Percentiles rank a stretch among this genome's conserved stretches.
Conservation (phyloP, 305 asterid genomes). For the Euphrasia arctica region DNA sequence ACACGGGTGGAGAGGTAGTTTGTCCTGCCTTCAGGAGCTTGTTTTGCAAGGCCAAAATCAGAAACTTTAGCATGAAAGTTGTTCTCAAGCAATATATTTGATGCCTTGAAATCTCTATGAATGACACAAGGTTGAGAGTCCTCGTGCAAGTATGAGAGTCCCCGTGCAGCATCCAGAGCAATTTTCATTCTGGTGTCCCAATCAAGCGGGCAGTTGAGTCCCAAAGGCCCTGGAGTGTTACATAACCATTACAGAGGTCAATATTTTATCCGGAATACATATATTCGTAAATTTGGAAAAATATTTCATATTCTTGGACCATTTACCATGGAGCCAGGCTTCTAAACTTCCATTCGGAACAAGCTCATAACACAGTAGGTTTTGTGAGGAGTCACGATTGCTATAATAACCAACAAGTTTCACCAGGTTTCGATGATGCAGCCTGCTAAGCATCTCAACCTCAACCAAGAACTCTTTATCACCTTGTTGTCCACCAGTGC, state of each 20-base stretch:
- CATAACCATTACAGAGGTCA: slow-evolving; percentile 17
- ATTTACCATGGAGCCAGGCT: slow-evolving; percentile 97
- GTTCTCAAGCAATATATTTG: slow-evolving; percentile 92
- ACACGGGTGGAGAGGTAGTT: slow-evolving; percentile 95
- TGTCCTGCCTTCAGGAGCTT: slow-evolving; percentile 93
- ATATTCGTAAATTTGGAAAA: slow-evolving; percentile 4
- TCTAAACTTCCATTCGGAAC: slow-evolving; percentile 97
- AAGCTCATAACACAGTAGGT: slow-evolving; percentile 94
- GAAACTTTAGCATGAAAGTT: slow-evolving; percentile 93
- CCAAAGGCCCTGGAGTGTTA: slow-evolving; percentile 72
- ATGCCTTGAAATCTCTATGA: slow-evolving; percentile 96
- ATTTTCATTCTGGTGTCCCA: slow-evolving; percentile 98
- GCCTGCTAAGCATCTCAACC: slow-evolving; percentile 98
- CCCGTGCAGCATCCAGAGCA: slow-evolving; percentile 98
- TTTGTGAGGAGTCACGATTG: slow-evolving; percentile 74
- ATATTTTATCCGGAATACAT: neutral
- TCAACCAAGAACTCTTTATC: slow-evolving; percentile 92
- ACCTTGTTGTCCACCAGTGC: slow-evolving; percentile 94
- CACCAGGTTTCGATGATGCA: slow-evolving; percentile 94
- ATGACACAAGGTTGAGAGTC: slow-evolving; percentile 98
- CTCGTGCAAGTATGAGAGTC: slow-evolving; percentile 96
- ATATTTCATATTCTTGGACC: slow-evolving; percentile 11
- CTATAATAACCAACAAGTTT: slow-evolving; percentile 93
- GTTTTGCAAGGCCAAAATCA: slow-evolving; percentile 97
- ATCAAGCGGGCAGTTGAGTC: slow-evolving; percentile 89